Percentiles rank a stretch among this genome's conserved stretches.
Conservation (phyloP, 2,329 filamentous ascomycete species). For the Botrytis elliptica region DNA sequence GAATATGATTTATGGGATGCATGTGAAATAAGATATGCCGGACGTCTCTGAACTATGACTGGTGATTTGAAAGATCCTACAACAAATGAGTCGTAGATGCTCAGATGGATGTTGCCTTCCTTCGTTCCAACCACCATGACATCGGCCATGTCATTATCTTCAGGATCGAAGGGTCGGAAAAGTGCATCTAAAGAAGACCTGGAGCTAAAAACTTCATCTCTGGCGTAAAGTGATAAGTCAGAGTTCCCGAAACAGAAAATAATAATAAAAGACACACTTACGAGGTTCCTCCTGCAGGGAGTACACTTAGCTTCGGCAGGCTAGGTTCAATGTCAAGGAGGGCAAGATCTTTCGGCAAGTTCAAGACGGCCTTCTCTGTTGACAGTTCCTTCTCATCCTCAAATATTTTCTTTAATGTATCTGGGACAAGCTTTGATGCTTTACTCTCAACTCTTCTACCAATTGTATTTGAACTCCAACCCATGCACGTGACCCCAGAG, state of each 20-base stretch:
- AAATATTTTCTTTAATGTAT: slow-evolving; percentile 31
- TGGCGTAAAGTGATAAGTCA: slow-evolving; percentile 23
- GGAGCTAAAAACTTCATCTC: slow-evolving; percentile 40
- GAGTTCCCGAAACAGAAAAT: neutral
- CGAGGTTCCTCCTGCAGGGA: slow-evolving; percentile 65
- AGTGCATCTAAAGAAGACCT: slow-evolving; percentile 39
- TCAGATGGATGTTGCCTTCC: slow-evolving; percentile 70
- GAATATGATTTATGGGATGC: slow-evolving; percentile 70
- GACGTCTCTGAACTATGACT: slow-evolving; percentile 36
- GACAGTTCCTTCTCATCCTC: slow-evolving; percentile 21
- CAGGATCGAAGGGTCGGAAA: slow-evolving; percentile 46
- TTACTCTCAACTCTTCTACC: slow-evolving; percentile 27
- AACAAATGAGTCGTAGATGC: slow-evolving; percentile 82
- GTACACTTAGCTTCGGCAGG: slow-evolving; percentile 71
- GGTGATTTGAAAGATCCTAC: slow-evolving; percentile 63
- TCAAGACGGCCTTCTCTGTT: slow-evolving; percentile 34
- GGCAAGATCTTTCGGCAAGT: slow-evolving; percentile 71
- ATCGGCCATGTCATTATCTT: slow-evolving; percentile 72
- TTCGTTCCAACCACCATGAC: slow-evolving; percentile 73
- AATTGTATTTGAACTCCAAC: slow-evolving; percentile 40
- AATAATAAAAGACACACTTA: slow-evolving; percentile 42
- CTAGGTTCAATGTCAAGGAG: slow-evolving; percentile 74
- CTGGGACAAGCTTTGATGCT: slow-evolving; percentile 14
- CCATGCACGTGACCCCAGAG: slow-evolving; percentile 47
- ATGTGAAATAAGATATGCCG: slow-evolving; percentile 51